phyloP scores from a whole-genome alignment of 768 basidiomycete genomes.

The Tylopilus sp. region DNA sequence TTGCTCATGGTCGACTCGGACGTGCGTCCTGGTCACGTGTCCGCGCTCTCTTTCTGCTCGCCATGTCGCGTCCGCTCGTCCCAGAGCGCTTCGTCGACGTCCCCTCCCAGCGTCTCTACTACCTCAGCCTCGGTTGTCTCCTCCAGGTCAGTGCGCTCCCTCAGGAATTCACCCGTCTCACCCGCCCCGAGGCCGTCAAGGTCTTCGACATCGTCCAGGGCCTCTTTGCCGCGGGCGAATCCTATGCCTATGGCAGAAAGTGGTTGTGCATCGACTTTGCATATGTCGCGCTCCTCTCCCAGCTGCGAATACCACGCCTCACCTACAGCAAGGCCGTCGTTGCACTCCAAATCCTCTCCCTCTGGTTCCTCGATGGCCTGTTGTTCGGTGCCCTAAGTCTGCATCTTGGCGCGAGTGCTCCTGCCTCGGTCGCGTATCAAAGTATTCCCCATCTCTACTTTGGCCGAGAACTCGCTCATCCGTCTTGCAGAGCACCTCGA shows the following conservation, averaged over 20 bases:
- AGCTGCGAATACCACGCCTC: conserved; percentile 71
- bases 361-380: conserved; percentile 65
- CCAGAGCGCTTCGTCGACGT: conserved; percentile 71
- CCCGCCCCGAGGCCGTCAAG: conserved; percentile 62
- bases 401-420: conserved; percentile 38
- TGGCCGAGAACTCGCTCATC: conserved; percentile 1
- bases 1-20: conserved; percentile 25
- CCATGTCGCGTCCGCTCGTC: conserved; percentile 49
- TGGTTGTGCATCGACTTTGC: conserved; percentile 71
- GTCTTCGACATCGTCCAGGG: conserved; percentile 62
- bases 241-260: conserved; percentile 53
- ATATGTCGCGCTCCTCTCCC: conserved; percentile 54
- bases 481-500: conserved; percentile 31
- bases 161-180: conserved; percentile 1
- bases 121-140: conserved; percentile 68
- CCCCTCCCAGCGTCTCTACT: conserved; percentile 78
- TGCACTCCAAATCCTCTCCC: conserved; percentile 53
- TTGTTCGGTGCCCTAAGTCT: conserved; percentile 71
- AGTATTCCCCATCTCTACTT: conserved; percentile 25
- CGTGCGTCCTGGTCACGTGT: conserved; percentile 14
- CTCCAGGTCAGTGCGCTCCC: conserved; percentile 54
- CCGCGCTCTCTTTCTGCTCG: background rate
- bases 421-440: conserved; percentile 18
- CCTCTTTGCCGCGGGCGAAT: conserved; percentile 44
- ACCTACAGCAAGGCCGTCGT: conserved; percentile 64